Evolutionary conservation across 345 rosid species (phyloP), one percentile per base, ranked within the genome.

Genomic region (Kandelia obovata): DNA sequence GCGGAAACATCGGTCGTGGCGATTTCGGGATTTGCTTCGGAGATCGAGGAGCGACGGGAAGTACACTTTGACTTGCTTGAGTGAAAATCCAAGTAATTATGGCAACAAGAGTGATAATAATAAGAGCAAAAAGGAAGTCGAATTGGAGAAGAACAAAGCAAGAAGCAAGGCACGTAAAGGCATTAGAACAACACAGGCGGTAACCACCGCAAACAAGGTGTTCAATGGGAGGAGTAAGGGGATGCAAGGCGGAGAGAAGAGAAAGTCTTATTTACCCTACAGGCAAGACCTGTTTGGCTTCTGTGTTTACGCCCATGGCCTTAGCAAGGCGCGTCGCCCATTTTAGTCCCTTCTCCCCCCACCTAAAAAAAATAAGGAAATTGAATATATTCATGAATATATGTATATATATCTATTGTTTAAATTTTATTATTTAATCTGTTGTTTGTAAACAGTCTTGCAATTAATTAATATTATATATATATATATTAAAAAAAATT

Each of bases 31-130:
- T 70, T 70, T 93, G 64, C 80, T 93, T 0, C 80, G 75, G 63
- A 80, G 98, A 71, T 82, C 92, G 72, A 80, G 81, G 58, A 93
- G 98, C 71, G 96, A 89, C 61, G 86, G 98, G 20, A 23, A 89
- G 73, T 88, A 83, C 5, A 83, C 90, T 15, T 70, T 81, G 0
- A 70, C 73, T 20, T 83, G 80, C 47, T 32, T 80, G 37, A 68
- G 71, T 53, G 26, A 47, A 13, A 53, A 27, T 49, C 31, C 25
- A 55, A 23, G 61, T 4, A 67, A 23, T 2, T 46, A 49, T 19
- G 34, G 43, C 21, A 61, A 32, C 2, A 0, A 13, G 4, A 59
- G 17, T 31, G 11, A 31, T 20, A 30, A 8, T 0, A 30, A 8
- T 0, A 47, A n/a, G 30, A 53, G 23, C 51, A 53, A 27, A 43